Evolutionary conservation across 108 stramenopile genomes (phyloP).

Genomic region (Pseudonitzschia multiseries): DNA sequence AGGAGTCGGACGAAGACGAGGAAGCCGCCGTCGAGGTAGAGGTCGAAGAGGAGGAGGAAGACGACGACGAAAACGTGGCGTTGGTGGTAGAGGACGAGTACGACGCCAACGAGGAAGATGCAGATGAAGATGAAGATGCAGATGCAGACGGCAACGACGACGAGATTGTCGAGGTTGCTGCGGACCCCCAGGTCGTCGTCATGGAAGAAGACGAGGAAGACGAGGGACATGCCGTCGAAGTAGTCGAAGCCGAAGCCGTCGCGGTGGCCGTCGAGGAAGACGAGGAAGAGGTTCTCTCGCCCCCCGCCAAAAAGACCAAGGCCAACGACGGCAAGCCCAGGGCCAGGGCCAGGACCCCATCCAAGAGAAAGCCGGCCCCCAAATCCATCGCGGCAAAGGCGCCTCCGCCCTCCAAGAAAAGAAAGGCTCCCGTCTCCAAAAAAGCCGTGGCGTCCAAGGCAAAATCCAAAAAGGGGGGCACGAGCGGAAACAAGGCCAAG

Average conservation of each 20-base stretch:
- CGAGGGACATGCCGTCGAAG: constrained; percentile 16
- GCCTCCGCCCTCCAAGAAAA: constrained; percentile 31
- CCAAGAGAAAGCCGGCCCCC: constrained; percentile 17
- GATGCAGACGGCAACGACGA: constrained; percentile 16
- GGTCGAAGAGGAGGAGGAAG: constrained; percentile 29
- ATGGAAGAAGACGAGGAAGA: constrained; percentile 31
- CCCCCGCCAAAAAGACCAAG: constrained; percentile 3
- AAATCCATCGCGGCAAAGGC: constrained; percentile 11
- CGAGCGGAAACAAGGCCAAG: constrained; percentile 11
- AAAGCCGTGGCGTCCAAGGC: constrained; percentile 34
- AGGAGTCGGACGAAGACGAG: constrained; percentile 34
- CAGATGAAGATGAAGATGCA: constrained; percentile 12
- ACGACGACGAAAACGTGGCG: constrained; percentile 44
- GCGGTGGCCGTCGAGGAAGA: constrained; percentile 24
- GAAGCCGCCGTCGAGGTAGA: constrained; percentile 24
- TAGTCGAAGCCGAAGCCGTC: constrained; percentile 14
- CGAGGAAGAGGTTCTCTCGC: constrained; percentile 15
- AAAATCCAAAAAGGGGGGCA: constrained; percentile 40
- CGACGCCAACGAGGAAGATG: constrained; percentile 31
- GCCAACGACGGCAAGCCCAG: constrained; percentile 5
- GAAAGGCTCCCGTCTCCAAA: constrained; percentile 13
- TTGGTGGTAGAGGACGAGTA: constrained; percentile 34
- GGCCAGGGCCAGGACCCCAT: neutral
- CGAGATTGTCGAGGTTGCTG: constrained; percentile 28
- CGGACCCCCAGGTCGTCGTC: constrained; percentile 29